phyloP scores from a whole-genome alignment of 2,329 filamentous ascomycete genomes.

The Alternaria conjuncta region DNA sequence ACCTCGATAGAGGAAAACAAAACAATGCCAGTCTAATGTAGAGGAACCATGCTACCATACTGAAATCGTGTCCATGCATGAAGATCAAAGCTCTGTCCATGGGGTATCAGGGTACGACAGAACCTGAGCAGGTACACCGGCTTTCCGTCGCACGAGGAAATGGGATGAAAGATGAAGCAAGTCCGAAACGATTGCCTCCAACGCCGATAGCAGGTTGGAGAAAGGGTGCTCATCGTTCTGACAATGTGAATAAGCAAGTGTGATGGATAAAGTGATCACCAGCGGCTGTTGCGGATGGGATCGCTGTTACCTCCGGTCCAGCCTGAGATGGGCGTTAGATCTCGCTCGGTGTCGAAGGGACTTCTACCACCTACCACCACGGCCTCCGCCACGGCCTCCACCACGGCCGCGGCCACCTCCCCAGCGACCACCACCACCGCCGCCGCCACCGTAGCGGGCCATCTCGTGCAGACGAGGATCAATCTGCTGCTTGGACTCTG shows the following conservation, averaged over 20 bases:
- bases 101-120: constrained; percentile 42
- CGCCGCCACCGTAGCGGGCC: constrained; percentile 87
- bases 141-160: constrained; percentile 5
- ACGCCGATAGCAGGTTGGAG: constrained; percentile 26
- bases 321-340: constrained; percentile 32
- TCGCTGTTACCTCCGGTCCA: constrained; percentile 50
- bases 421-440: constrained; percentile 72
- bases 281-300: constrained; percentile 50
- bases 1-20: constrained; percentile 16
- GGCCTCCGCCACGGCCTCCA: constrained; percentile 63
- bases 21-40: constrained; percentile 40
- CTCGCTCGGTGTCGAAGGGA: neutral
- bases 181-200: constrained; percentile 17
- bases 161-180: constrained; percentile 18
- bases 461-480: constrained; percentile 96
- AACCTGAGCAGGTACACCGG: constrained; percentile 17
- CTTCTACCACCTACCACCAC: constrained; percentile 51
- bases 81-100: constrained; percentile 27
- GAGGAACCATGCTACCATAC: constrained; percentile 15
- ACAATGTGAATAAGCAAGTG: constrained; percentile 6
- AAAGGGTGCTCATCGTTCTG: constrained; percentile 14
- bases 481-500: constrained; percentile 97
- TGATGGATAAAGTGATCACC: constrained; percentile 34
- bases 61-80: constrained; percentile 12
- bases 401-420: constrained; percentile 73